phyloP scores from a whole-genome alignment of 257 asterid species.

The Plantago major region DNA sequence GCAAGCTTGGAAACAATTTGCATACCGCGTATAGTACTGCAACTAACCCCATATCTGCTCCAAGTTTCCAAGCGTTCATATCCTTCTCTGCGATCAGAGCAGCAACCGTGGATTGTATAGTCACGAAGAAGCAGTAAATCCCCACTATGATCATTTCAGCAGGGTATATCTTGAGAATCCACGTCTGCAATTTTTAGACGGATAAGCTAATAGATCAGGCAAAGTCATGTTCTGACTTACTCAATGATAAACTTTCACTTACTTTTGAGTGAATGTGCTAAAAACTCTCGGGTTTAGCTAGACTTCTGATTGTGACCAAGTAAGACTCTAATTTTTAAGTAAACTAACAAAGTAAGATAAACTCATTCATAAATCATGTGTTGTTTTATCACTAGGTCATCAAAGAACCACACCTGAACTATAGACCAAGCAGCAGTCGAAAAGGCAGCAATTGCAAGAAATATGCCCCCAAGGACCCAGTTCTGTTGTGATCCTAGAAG shows the following conservation, averaged over 20 bases:
- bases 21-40: conserved; percentile 43
- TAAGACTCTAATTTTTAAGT: too few relatives aligned
- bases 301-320: background rate
- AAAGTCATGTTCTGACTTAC: background rate
- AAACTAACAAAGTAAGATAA: too few relatives aligned
- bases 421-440: conserved; percentile 50
- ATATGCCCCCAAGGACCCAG: conserved; percentile 42
- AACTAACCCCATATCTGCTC: conserved; percentile 31
- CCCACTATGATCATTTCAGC: conserved; percentile 45
- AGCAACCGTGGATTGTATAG: conserved; percentile 36
- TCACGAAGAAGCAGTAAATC: conserved; percentile 40
- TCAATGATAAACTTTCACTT: too few relatives aligned
- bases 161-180: conserved; percentile 47
- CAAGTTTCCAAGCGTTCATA: conserved; percentile 40
- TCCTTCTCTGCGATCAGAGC: conserved; percentile 40
- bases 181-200: conserved; percentile 25
- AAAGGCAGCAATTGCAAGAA: conserved; percentile 38
- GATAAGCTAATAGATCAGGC: background rate
- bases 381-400: background rate
- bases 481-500: conserved; percentile 28
- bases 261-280: too few relatives aligned
- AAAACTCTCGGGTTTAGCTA: too few relatives aligned
- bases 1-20: background rate
- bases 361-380: too few relatives aligned
- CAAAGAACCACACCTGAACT: conserved; percentile 32